Evolutionary conservation across 129 eudicot genomes (phyloP).

Genomic region (Silybum marianum): DNA sequence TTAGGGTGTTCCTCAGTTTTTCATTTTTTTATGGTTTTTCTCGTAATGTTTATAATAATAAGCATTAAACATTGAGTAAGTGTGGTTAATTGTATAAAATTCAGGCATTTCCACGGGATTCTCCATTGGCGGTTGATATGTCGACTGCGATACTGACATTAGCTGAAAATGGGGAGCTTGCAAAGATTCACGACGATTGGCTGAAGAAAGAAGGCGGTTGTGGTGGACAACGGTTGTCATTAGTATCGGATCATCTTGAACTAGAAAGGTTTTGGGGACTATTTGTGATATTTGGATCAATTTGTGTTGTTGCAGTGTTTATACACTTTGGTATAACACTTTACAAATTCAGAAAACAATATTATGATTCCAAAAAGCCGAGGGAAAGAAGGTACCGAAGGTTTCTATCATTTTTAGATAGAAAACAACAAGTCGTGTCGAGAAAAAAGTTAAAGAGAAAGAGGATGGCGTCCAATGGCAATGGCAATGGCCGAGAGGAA

Average conservation of each 20-base stretch:
- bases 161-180: conserved; percentile 79
- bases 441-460: conserved; percentile 60
- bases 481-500: background rate
- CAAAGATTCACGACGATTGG: conserved; percentile 65
- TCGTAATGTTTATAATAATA: too few relatives aligned
- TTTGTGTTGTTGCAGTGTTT: conserved; percentile 56
- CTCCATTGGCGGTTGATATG: conserved; percentile 83
- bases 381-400: conserved; percentile 31
- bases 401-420: conserved; percentile 73
- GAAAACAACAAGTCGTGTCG: conserved; percentile 49
- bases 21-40: too few relatives aligned
- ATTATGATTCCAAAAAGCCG: conserved; percentile 11
- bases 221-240: too few relatives aligned
- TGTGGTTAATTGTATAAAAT: too few relatives aligned
- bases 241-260: conserved; percentile 54
- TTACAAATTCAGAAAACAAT: conserved; percentile 40
- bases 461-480: conserved; percentile 18
- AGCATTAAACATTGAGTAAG: background rate
- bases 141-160: conserved; percentile 74
- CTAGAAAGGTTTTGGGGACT: conserved; percentile 74
- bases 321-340: conserved; percentile 46
- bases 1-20: too few relatives aligned
- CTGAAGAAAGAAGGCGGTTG: conserved; percentile 38
- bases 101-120: conserved; percentile 82
- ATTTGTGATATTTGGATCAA: conserved; percentile 65